Evolutionary conservation across 2,329 filamentous ascomycete genomes (phyloP).

Genomic region (Nemania bipapillata): DNA sequence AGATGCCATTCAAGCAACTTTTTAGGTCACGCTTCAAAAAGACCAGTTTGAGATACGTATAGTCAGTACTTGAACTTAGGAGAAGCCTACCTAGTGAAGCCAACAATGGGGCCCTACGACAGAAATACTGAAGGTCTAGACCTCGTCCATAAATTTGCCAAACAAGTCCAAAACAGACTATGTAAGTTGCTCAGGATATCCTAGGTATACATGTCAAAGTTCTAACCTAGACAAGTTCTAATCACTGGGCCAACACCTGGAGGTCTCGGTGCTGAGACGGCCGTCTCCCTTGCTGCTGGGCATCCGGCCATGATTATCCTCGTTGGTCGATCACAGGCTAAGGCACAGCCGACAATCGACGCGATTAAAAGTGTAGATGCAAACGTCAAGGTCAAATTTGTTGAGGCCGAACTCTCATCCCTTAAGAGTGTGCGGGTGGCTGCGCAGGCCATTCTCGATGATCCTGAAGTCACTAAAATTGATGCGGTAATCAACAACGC

Average conservation of each 20-base stretch:
- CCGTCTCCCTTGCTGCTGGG: slow-evolving; percentile 48
- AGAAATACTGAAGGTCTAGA: slow-evolving; percentile 40
- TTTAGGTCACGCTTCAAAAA: background rate
- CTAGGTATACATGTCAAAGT: background rate
- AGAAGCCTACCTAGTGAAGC: slow-evolving; percentile 2
- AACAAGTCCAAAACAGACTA: slow-evolving; percentile 40
- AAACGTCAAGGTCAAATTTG: slow-evolving; percentile 44
- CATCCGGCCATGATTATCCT: slow-evolving; percentile 48
- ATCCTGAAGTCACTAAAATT: slow-evolving; percentile 48
- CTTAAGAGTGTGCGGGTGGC: slow-evolving; percentile 49
- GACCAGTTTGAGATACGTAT: background rate
- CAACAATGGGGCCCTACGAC: slow-evolving; percentile 38
- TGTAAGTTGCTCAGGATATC: slow-evolving; percentile 17
- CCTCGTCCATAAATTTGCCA: slow-evolving; percentile 43
- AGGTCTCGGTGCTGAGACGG: slow-evolving; percentile 50
- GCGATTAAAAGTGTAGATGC: slow-evolving; percentile 43
- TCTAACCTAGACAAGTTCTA: slow-evolving; percentile 43
- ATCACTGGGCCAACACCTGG: slow-evolving; percentile 51
- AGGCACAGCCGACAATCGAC: slow-evolving; percentile 47
- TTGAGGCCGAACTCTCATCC: slow-evolving; percentile 48
- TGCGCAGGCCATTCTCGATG: slow-evolving; percentile 47
- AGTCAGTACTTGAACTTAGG: background rate
- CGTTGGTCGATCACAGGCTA: slow-evolving; percentile 45
- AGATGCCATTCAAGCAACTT: background rate
- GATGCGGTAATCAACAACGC: slow-evolving; percentile 52